Base-by-base conservation (phyloP, 139 green algal genomes). In the Nannochloris sp. region DNA sequence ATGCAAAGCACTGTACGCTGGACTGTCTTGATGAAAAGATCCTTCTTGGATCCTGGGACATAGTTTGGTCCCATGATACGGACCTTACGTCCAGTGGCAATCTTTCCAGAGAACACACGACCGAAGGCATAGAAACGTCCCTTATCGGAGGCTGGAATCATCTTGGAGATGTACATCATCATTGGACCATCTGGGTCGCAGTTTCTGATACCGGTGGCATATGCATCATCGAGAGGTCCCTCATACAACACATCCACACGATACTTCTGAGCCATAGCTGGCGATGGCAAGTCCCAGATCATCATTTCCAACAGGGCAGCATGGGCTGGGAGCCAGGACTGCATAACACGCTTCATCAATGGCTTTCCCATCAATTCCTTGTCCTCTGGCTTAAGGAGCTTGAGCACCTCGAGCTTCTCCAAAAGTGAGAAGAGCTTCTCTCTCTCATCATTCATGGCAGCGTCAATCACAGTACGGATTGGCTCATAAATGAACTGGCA, bases 1-100 rank as follows among this genome's bases (percentile, higher is more conserved):
- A 98, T 98, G 90, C 92, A 98, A 68, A 98, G 86, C 81, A 98
- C 93, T 25, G 93, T 98, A 65, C 93, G 89, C 93, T 98, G 93
- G 72, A 98, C 88, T 28, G 85, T 87, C 89, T 98, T 98, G 68
- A 89, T 80, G 84, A 93, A 95, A 71, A 98, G 86, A 74, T 98
- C 93, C 90, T 98, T 98, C 93, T 98, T 98, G 66, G 84, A 64
- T 78, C 93, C 93, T 36, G 91, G 90, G 49, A 97, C 80, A 67
- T 95, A 98, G 88, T 98, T 98, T 75, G 91, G 84, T 67, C 93
- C 92, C 89, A 98, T 90, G 80, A 98, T 98, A 79, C 93, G 91
- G 63, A 97, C 91, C 88, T 97, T 97, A 68, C 80, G 76, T 69
- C 91, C 91, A 48, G 91, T 96, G 60, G 79, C 59, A 62, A 97